Base-by-base conservation (phyloP, 73 alveolate species). In the Paramecium sexaurelia region DNA sequence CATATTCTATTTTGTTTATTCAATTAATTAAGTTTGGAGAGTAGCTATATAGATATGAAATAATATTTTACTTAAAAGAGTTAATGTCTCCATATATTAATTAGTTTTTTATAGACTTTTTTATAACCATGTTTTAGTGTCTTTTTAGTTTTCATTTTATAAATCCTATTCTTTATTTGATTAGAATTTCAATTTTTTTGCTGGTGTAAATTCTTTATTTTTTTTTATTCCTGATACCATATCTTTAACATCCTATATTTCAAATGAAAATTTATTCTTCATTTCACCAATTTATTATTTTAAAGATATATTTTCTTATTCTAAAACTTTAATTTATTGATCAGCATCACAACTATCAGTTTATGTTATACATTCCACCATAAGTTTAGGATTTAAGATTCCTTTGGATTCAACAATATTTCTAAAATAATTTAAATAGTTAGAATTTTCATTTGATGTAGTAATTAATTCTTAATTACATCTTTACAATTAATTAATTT, bases 1-100 rank as follows among this genome's bases (percentile, higher is more conserved):
- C 86, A 71, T 71, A 33, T 71, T 71, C 43, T 71, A 71, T 71
- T 71, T 71, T 32, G 86, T 71, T 37, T 71, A 71, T 71, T 71
- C 86, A 71, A 71, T 32, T n/a, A 35, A 22, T 37, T 35, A 19
- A 15, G 56, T 36, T 71, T 71, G 35, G 1, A 71, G 26, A 11
- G 55, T 33, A 35, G 86, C 86, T 71, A 11, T n/a, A 0, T 0
- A 17, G 6, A 71, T 27, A 15, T 57, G 7, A 32, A 15, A 3
- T 27, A 35, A 33, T 13, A 32, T 11, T 1, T 35, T 71, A 71
- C 86, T 27, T 71, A 71, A n/a, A 11, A 37, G 32, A 29, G 35
- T 22, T 11, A 71, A n/a, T 11, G 86, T 71, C 35, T 71, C 86
- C 56, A 71, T 33, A 71, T 33, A 71, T 71, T 71, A n/a, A 36